Base-by-base conservation (phyloP, 1,284 basidiomycete genomes). In the Farysia itapuensis region DNA sequence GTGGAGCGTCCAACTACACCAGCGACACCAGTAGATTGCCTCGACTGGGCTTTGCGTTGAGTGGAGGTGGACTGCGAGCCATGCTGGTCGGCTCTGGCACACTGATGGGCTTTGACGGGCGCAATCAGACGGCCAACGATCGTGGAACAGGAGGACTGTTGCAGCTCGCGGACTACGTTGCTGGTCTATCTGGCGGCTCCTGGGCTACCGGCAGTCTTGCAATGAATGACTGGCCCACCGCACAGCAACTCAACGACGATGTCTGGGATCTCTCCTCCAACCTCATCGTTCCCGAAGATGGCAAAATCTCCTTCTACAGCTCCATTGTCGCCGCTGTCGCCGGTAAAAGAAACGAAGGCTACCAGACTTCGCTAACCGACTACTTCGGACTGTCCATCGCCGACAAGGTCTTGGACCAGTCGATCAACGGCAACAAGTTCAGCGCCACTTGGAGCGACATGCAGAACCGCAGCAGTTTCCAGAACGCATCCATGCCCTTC, bases 51-150 rank as follows among this genome's bases (percentile, higher is more conserved):
- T 68, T 79, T 31, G 79, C 79, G 1, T 54, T 81, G 13, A 78
- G 77, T 9, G 80, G 80, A 25, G 80, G 80, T 22, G 80, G 80
- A 4, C 78, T 80, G 45, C 63, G 80, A 15, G 80, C 80, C 9
- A 81, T 81, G 80, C 72, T 79, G 3, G 49, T 64, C 45, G 74
- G 70, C 16, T 23, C 61, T 2, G 70, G 68, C n/a, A 49, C 64
- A 1, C 23, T 67, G 15, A 50, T 65, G 22, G 73, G 68, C 9
- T 63, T 72, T n/a, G 73, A 75, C 29, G 42, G 39, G 3, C 53
- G 74, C 13, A 76, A 76, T 28, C 24, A 37, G 5, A 76, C 74
- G 4, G 63, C 74, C 15, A 67, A 53, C 29, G 14, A 59, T 21
- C 43, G 65, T 2, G 71, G 71, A n/a, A 65, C 70, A 3, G 71